Base-by-base conservation (phyloP, 352 stramenopile genomes). In the Phytophthora podocarpi region DNA sequence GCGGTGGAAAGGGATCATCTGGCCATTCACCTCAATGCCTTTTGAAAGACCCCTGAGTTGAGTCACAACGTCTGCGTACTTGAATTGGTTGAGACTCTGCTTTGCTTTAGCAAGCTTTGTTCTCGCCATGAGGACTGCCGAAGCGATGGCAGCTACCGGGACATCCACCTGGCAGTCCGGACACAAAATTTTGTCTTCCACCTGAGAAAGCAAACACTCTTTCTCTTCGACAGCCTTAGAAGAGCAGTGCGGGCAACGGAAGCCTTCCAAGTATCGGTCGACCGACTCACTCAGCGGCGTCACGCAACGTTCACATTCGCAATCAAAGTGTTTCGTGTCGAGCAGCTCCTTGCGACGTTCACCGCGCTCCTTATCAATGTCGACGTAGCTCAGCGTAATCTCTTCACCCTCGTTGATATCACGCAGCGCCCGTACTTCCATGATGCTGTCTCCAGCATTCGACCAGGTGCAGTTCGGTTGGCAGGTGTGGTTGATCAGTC, bases 401-500 rank as follows among this genome's bases (percentile, higher is more conserved):
- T 85, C 76, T 35, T 81, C 76, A 3, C 68, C 73, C 27, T 71
- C 55, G 8, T 66, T 36, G 23, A 85, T 67, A 43, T 81, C 73
- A 4, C 67, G 52, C 39, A 79, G 62, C 3, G 73, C 72, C 9
- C 66, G 46, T 10, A 81, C 50, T 37, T 75, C 70, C 48, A 80
- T 68, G 5, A 71, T 49, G 7, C 69, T 73, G 21, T 70, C 48
- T 23, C 67, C 64, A n/a, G 45, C 73, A 50, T 80, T 85, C 18
- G 71, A 80, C 70, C 73, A 85, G 8, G 58, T 78, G 63, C 70
- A 78, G 41, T 81, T 83, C 8, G 76, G 73, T 30, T 66, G 41
- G 39, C 76, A 85, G 48, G 66, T 80, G 48, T 85, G 76, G 55
- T 85, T 85, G 24, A 83, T 65, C 23, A 85, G 41, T 16, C 70